Evolutionary conservation across 805 yeast species (phyloP), one percentile per base, ranked within the genome.

Genomic region (Ogataea ganodermae): DNA sequence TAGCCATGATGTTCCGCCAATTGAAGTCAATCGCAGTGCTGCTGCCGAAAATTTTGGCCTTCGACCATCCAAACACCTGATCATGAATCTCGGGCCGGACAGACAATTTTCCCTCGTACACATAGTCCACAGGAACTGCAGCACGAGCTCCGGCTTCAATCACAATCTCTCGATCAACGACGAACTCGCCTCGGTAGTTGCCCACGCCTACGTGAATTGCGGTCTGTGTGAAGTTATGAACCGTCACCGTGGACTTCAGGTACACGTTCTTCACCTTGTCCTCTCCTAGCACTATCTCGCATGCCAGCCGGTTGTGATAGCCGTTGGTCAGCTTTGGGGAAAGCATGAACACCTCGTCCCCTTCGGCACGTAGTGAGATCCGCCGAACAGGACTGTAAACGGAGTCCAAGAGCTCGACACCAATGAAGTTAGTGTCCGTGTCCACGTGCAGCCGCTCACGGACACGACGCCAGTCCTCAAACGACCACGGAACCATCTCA

Each of bases 381-480:
- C 76, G 71, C 21, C 74, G 64, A 1, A 85, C 61, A 1, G 74
- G 72, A 5, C 76, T 76, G 60, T 84, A 91, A 0, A 69, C 69
- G 0, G 87, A 75, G 32, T 73, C 82, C 2, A 78, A 36, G 20
- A 91, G 65, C 36, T 74, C 72, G n/a, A 91, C 73, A 0, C 86
- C 89, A 24, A 92, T 66, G 3, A 75, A 69, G 38, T 81, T 83
- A n/a, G 72, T 73, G 16, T 76, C 79, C 35, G 76, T 80, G 46
- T 85, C 85, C 3, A 85, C 79, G 51, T 80, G 83, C 46, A 91
- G 69, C 46, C 82, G 81, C 60, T 92, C 96, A 65, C 99, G 83
- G 20, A 90, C 78, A 24, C 76, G 75, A 51, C 88, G 75, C 97
- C 98, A 94, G 61, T 92, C 97, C 59, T 91, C 96, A 70, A 95